These are phyloP conservation scores for Ilyonectria sp. DNA, from an alignment of 2,329 filamentous ascomycete species.

Conservation along the genomic window DNA sequence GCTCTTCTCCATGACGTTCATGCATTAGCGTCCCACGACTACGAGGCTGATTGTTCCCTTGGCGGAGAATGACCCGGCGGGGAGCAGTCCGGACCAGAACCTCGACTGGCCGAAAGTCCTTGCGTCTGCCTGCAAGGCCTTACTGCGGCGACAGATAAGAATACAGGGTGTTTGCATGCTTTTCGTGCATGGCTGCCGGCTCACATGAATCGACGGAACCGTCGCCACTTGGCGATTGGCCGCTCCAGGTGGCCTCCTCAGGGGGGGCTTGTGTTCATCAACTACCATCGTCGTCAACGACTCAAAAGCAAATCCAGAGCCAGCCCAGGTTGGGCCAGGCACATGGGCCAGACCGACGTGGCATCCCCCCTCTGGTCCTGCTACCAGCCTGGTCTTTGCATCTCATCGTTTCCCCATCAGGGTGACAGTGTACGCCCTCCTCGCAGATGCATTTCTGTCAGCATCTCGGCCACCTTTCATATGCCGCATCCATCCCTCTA, in stretches of 20 bases:
- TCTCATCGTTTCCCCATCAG: constrained; percentile 35
- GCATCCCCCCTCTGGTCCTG: constrained; percentile 45
- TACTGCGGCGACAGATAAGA: constrained; percentile 38
- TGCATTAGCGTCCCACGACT: constrained; percentile 37
- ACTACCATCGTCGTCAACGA: constrained; percentile 30
- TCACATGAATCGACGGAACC: constrained; percentile 53
- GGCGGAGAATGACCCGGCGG: constrained; percentile 26
- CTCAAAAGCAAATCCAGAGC: constrained; percentile 39
- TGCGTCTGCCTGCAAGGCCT: constrained; percentile 34
- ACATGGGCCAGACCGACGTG: constrained; percentile 48
- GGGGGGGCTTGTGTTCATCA: constrained; percentile 29
- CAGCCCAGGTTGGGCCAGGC: constrained; percentile 34
- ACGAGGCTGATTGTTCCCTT: constrained; percentile 26
- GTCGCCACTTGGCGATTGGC: constrained; percentile 30
- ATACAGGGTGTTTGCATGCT: constrained; percentile 47
- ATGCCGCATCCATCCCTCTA: constrained; percentile 37
- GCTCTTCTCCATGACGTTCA: constrained; percentile 35
- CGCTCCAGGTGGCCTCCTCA: constrained; percentile 4
- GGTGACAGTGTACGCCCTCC: constrained; percentile 23
- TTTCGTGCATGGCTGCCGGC: constrained; percentile 51
- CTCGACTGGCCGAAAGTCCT: constrained; percentile 27
- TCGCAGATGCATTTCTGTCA: constrained; percentile 28
- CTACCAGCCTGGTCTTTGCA: constrained; percentile 32
- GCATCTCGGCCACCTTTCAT: constrained; percentile 28
- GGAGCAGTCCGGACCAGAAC: constrained; percentile 26